These are phyloP conservation scores for Diplotaxis tenuifolia DNA, from an alignment of 345 rosid species.

Conservation along the genomic window DNA sequence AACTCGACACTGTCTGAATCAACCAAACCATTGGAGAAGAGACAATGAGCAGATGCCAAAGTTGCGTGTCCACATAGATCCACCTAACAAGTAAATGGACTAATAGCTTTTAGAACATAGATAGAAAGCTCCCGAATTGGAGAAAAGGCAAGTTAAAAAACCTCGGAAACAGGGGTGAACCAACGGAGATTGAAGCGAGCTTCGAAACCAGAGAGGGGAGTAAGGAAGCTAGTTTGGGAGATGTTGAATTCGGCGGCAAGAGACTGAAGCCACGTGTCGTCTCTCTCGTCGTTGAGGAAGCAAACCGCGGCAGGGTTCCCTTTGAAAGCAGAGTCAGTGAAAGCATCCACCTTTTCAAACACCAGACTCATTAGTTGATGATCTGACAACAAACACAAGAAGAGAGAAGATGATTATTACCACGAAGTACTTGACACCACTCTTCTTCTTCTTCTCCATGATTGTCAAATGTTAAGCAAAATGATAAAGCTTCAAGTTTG, in stretches of 20 bases:
- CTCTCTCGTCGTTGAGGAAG: constrained; percentile 52
- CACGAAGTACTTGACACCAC: not conserved
- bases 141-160: not conserved
- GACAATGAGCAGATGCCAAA: constrained; percentile 69
- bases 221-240: constrained; percentile 53
- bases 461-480: not conserved
- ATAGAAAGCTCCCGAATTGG: too few relatives aligned
- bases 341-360: constrained; percentile 58
- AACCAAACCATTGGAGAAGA: constrained; percentile 55
- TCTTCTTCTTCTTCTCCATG: not conserved
- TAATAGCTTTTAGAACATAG: not conserved
- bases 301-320: constrained; percentile 94
- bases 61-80: constrained; percentile 86
- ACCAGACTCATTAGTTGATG: not conserved
- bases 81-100: constrained; percentile 41
- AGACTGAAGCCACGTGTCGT: constrained; percentile 68
- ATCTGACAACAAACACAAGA: not conserved
- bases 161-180: constrained; percentile 62
- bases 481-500: not conserved
- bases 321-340: constrained; percentile 69
- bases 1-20: constrained; percentile 58
- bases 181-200: constrained; percentile 57
- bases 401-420: not conserved
- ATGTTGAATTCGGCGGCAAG: constrained; percentile 58
- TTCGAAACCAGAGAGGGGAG: constrained; percentile 18